Base-by-base conservation (phyloP, 371 early-diverging fungal genomes). In the Capillidium heterosporum region DNA sequence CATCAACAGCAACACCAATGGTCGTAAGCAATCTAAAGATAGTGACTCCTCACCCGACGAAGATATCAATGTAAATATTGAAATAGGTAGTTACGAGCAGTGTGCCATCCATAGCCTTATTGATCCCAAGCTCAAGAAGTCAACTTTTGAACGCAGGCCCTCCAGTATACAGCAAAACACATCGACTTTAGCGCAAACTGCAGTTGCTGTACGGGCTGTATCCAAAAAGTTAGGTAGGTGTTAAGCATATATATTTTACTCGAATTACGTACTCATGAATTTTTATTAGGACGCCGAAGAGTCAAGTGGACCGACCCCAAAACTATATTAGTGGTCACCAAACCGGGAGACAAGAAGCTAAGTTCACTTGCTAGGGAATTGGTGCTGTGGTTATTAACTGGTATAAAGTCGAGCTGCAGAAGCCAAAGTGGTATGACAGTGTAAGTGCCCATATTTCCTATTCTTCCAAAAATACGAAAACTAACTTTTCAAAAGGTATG, bases 241-340 rank as follows among this genome's bases (percentile, higher is more conserved):
- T 32, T 7, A 17, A 17, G 10, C 44, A 17, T 23, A 17, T 44
- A 44, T 44, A 44, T 44, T 44, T 19, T 19, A 31, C 8, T 31
- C 11, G 13, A 4, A 15, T 17, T 39, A 17, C 21, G 8, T 13
- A 50, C 24, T n/a, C 15, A 7, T 17, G 35, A 13, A 35, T 39
- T 11, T 53, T 53, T 44, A 15, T 44, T 39, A 53, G 53, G 21
- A 10, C 40, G 43, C 40, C n/a, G 26, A 4, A 39, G 26, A 40
- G 35, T 55, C 23, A 55, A 42, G 27, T 55, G 41, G 41, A 35
- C 13, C 17, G 13, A 40, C 15, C 55, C 55, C 3, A 40, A 55
- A n/a, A n/a, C 42, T 7, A 43, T 55, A 13, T 15, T 95, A 81
- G 77, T 95, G 32, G 89, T 95, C 28, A 89, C 91, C 11, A 95